Evolutionary conservation across 805 yeast species (phyloP).

Genomic region (Kuraishia ogatae): DNA sequence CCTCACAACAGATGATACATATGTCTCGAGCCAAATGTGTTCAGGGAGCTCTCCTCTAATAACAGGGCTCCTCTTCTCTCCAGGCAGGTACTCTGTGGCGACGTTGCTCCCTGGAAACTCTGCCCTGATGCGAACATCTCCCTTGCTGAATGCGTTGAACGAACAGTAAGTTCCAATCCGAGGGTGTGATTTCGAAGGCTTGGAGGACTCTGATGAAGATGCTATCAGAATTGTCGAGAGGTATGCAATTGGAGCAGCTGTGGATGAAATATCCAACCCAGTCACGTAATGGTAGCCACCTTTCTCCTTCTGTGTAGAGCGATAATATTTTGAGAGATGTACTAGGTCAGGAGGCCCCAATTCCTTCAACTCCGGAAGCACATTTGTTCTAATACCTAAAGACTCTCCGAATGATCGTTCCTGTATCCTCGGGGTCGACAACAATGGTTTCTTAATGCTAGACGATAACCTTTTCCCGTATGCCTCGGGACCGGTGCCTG

Average conservation of each 20-base stretch:
- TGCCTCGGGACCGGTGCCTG: not conserved
- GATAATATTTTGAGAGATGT: conserved; percentile 36
- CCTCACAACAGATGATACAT: conserved; percentile 49
- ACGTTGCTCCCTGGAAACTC: conserved; percentile 41
- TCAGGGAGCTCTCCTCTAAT: conserved; percentile 44
- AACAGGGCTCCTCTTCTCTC: conserved; percentile 45
- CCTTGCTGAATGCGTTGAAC: conserved; percentile 63
- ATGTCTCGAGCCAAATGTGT: conserved; percentile 53
- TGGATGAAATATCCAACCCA: conserved; percentile 44
- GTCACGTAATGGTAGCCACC: conserved; percentile 47
- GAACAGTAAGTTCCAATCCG: conserved; percentile 48
- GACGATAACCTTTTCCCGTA: conserved; percentile 4
- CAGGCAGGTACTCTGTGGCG: conserved; percentile 38
- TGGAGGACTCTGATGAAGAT: conserved; percentile 7
- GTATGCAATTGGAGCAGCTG: conserved; percentile 49
- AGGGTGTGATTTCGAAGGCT: conserved; percentile 16
- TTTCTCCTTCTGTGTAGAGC: conserved; percentile 33
- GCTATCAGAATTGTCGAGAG: conserved; percentile 36
- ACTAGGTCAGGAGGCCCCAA: conserved; percentile 73
- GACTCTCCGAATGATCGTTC: conserved; percentile 46
- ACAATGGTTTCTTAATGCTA: conserved; percentile 4
- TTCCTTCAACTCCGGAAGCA: conserved; percentile 35
- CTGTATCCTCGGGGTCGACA: conserved; percentile 24
- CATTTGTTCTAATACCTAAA: conserved; percentile 37
- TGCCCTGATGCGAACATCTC: conserved; percentile 66